Percentiles rank a stretch among this genome's conserved stretches.
Conservation (phyloP, 306 rosid genomes). For the Cyclanthera cordifolia region DNA sequence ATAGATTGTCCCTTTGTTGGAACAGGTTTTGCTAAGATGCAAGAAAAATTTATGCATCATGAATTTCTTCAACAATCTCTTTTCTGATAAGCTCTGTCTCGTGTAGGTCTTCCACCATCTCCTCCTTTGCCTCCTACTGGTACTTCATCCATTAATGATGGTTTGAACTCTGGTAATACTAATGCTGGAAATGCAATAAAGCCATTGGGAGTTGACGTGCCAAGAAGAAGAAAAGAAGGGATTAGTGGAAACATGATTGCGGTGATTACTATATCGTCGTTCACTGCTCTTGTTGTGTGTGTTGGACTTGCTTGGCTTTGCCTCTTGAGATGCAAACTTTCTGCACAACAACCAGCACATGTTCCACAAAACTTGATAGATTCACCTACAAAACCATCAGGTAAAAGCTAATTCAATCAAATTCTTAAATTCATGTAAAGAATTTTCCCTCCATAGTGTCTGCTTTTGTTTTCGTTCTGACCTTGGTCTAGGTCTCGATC, state of each 20-base stretch:
- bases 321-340: slow-evolving; percentile 35
- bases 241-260: slow-evolving; percentile 33
- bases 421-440: background rate
- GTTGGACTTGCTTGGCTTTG: slow-evolving; percentile 57
- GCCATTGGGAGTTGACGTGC: slow-evolving; percentile 75
- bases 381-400: slow-evolving; percentile 43
- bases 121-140: slow-evolving; percentile 57
- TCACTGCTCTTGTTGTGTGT: slow-evolving; percentile 49
- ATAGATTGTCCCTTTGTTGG: background rate
- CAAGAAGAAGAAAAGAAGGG: slow-evolving; percentile 44
- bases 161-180: slow-evolving; percentile 36
- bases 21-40: background rate
- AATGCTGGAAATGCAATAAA: slow-evolving; percentile 49
- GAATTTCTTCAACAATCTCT: slow-evolving; percentile 3
- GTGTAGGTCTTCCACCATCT: slow-evolving; percentile 95
- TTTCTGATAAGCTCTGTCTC: slow-evolving; percentile 14
- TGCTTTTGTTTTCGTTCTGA: background rate
- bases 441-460: background rate
- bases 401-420: slow-evolving; percentile 20
- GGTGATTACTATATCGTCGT: slow-evolving; percentile 51
- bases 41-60: background rate
- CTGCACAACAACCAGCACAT: slow-evolving; percentile 20
- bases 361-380: slow-evolving; percentile 31
- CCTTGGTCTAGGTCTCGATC: background rate
- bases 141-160: slow-evolving; percentile 42